Conservation (phyloP, 305 asterid genomes). For the Plantago lanceolata region DNA sequence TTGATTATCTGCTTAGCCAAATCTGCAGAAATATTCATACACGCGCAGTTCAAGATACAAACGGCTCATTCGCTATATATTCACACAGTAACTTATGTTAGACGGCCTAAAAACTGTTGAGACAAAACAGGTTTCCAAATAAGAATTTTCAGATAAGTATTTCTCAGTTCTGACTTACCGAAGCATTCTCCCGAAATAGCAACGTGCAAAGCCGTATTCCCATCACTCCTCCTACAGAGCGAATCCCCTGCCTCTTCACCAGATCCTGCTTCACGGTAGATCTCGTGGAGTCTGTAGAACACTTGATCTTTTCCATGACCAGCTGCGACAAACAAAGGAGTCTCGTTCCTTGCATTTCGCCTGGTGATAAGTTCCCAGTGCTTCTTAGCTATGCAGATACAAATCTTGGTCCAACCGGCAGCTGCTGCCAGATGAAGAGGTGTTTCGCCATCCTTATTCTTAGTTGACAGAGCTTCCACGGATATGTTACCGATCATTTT, state of each 20-base stretch:
- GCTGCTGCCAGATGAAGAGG: constrained; percentile 10
- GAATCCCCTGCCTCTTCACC: background rate
- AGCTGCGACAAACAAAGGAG: constrained; percentile 4
- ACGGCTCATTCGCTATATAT: background rate
- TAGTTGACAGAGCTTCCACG: background rate
- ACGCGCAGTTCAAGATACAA: background rate
- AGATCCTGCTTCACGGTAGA: background rate
- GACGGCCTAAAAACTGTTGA: background rate
- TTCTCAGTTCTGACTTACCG: background rate
- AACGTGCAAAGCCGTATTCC: constrained; percentile 4
- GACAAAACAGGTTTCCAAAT: background rate
- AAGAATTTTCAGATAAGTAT: background rate
- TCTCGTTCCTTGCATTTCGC: background rate
- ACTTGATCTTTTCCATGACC: background rate
- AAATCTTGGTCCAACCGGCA: background rate
- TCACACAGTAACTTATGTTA: too few relatives aligned
- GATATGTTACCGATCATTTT: background rate
- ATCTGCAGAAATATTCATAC: background rate
- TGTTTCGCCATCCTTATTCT: background rate
- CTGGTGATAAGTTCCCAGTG: background rate
- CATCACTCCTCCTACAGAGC: constrained; percentile 4
- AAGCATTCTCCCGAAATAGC: background rate
- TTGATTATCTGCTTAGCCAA: background rate
- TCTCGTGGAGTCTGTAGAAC: background rate
- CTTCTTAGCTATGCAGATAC: background rate